A percentile compares a stretch with the other conserved stretches of the same genome.
Conservation (phyloP, 805 yeast species). For the Schwanniomyces occidentalis region DNA sequence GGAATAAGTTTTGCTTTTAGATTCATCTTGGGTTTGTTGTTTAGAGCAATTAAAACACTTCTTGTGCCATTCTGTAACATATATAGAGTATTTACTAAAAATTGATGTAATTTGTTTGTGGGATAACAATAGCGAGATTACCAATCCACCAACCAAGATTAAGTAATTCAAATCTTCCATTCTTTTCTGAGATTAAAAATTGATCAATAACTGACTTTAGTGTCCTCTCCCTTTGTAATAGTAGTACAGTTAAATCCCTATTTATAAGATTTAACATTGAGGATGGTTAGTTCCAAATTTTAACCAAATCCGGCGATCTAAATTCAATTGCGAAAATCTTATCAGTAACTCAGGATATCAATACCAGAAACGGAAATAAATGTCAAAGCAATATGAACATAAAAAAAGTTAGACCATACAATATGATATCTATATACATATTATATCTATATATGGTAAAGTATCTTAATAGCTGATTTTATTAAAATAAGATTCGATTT, state of each 20-base stretch:
- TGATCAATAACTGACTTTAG: background rate
- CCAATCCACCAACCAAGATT: constrained; percentile 12
- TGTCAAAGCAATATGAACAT: too few species aligned
- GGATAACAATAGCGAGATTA: constrained; percentile 13
- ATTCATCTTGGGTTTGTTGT: constrained; percentile 4
- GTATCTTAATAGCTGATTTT: background rate
- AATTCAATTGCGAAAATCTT: constrained; percentile 1
- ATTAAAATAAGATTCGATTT: constrained; percentile 1
- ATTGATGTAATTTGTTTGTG: constrained; percentile 9
- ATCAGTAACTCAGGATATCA: constrained; percentile 8
- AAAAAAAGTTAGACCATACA: too few species aligned
- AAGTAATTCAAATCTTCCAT: constrained; percentile 1
- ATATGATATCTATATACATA: too few species aligned
- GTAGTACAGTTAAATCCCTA: background rate
- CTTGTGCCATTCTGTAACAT: too few species aligned
- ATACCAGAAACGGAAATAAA: constrained; percentile 7
- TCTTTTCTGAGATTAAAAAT: too few species aligned
- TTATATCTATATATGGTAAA: too few species aligned
- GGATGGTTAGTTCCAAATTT: background rate
- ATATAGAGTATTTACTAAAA: background rate
- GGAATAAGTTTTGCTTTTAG: constrained; percentile 14
- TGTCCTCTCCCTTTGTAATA: background rate
- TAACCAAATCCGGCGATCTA: background rate
- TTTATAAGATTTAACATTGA: too few species aligned
- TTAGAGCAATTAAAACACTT: background rate